Evolutionary conservation across 2,329 filamentous ascomycete species (phyloP).

Genomic region (Cryphonectria nitschkei): DNA sequence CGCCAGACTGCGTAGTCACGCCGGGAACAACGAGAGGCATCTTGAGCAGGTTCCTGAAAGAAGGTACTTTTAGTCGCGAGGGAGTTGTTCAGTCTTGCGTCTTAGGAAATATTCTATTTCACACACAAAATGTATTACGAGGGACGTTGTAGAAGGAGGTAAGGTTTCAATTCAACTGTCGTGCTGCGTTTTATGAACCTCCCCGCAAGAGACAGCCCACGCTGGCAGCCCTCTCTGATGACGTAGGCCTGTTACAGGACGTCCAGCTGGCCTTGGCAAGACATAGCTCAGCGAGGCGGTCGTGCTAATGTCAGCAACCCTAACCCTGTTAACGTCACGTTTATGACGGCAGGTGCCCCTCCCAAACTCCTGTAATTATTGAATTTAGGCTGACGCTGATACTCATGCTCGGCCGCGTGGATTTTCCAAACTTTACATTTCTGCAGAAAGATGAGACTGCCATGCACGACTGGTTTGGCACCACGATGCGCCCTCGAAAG

Average conservation of each 20-base stretch:
- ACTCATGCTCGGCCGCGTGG: no score
- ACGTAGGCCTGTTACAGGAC: constrained; percentile 17
- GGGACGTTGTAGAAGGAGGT: not conserved
- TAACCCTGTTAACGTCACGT: constrained; percentile 14
- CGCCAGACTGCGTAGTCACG: constrained; percentile 50
- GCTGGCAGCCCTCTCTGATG: constrained; percentile 9
- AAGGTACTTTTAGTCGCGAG: not conserved
- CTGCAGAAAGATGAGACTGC: no score
- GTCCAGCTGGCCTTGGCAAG: constrained; percentile 1
- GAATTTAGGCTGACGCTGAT: no score
- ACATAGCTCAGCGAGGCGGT: not conserved
- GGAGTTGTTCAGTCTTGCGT: not conserved
- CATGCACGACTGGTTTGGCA: no score
- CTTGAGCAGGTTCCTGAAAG: constrained; percentile 37
- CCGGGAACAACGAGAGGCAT: constrained; percentile 70
- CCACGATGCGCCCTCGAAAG: no score
- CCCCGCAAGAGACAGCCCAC: not conserved
- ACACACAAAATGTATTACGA: not conserved
- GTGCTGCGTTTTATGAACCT: constrained; percentile 3
- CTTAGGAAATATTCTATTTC: not conserved
- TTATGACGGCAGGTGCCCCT: no score
- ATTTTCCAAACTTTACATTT: not conserved
- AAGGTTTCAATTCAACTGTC: not conserved
- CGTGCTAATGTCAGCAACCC: constrained; percentile 9
- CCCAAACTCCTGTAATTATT: no score